Evolutionary conservation across 2,329 filamentous ascomycete species (phyloP), one percentile per base, ranked within the genome.

Genomic region (Lasiodiplodia citricola): DNA sequence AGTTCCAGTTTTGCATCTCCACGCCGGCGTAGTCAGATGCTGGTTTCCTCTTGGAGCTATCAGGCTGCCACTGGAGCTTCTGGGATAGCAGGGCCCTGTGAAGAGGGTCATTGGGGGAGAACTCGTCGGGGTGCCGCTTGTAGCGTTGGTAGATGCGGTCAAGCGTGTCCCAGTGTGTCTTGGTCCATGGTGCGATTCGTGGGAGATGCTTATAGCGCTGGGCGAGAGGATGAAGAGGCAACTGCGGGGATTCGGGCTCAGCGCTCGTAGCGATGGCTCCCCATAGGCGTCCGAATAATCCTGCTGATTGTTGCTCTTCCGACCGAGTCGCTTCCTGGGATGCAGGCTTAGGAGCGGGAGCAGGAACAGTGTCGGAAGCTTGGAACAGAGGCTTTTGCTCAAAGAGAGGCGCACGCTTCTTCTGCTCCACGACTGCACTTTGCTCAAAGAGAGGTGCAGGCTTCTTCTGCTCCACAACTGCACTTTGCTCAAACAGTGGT

Each of bases 131-230:
- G 35, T 77, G 71, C 18, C 75, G 75, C 56, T 77, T 75, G 70
- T 78, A 75, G 21, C 73, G 71, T 28, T 75, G 70, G 71, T 76
- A 80, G 8, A 81, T 74, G 16, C 71, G 70, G 70, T 81, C 78
- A 44, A 81, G 75, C 4, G 74, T 73, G 31, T 77, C 77, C 72
- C 79, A 81, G 70, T 81, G 80, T 0, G 79, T 80, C 50, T 77
- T 77, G 41, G 79, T 80, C 78, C 79, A 81, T 4, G 80, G 79
- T 54, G 79, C 75, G 21, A 77, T 51, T 35, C 74, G 75, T 8
- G 80, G 80, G 0, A 81, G 73, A 8, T 72, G 76, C 72, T 52
- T 74, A 72, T 16, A 71, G 25, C 47, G 58, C 18, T 31, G 37
- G 16, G 74, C 71, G 6, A 75, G 71, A 0, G 78, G 78, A 47